phyloP scores from a whole-genome alignment of 805 yeast genomes.

The Myxozyma neglecta region DNA sequence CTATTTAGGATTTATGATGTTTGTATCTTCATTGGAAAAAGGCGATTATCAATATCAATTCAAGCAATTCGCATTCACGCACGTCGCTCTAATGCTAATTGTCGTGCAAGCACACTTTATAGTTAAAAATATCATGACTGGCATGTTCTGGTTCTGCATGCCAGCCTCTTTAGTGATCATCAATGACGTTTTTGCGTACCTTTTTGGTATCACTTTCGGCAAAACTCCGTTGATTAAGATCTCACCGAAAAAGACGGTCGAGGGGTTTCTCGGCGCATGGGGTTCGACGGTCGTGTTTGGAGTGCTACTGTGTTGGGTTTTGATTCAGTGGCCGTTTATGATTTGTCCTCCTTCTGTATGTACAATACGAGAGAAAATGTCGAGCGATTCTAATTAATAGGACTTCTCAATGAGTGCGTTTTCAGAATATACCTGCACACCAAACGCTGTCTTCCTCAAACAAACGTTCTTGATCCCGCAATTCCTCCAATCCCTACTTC shows the following conservation, averaged over 20 bases:
- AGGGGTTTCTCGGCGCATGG: conserved; percentile 98
- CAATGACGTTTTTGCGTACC: conserved; percentile 93
- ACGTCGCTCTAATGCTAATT: conserved; percentile 85
- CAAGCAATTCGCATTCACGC: conserved; percentile 89
- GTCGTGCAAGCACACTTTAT: conserved; percentile 93
- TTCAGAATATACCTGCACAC: conserved; percentile 67
- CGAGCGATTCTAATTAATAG: background rate
- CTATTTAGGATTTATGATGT: conserved; percentile 75
- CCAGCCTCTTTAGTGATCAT: conserved; percentile 91
- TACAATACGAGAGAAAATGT: background rate
- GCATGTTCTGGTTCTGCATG: conserved; percentile 91
- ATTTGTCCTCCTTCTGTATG: conserved; percentile 70
- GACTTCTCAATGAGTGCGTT: conserved; percentile 39
- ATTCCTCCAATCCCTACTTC: conserved; percentile 53
- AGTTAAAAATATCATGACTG: conserved; percentile 82
- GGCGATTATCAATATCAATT: conserved; percentile 90
- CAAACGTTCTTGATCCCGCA: conserved; percentile 75
- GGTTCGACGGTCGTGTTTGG: conserved; percentile 80
- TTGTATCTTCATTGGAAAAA: conserved; percentile 83
- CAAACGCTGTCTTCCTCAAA: conserved; percentile 85
- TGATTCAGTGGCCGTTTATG: conserved; percentile 68
- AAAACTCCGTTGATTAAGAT: conserved; percentile 86
- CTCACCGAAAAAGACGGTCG: conserved; percentile 96
- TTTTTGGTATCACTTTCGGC: conserved; percentile 96
- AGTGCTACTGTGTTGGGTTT: conserved; percentile 58